Percentiles rank a stretch among this genome's conserved stretches.
Conservation (phyloP, 306 rosid species). For the Quercus suber region DNA sequence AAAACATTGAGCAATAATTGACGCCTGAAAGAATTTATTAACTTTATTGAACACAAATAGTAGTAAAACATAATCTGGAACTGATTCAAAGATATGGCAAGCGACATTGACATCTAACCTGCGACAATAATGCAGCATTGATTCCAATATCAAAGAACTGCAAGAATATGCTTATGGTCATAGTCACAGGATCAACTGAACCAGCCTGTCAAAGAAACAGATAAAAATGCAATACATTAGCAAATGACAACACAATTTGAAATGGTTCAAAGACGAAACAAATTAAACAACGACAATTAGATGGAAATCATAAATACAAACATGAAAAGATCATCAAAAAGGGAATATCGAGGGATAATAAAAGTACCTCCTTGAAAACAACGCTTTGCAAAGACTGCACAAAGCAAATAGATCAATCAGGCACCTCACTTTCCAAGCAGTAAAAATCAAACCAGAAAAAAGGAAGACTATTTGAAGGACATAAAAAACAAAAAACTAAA, state of each 20-base stretch:
- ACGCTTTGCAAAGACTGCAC: slow-evolving; percentile 99
- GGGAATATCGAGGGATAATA: slow-evolving; percentile 9
- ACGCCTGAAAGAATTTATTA: background rate
- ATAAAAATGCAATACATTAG: slow-evolving; percentile 18
- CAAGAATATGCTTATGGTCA: slow-evolving; percentile 77
- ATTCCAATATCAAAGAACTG: slow-evolving; percentile 97
- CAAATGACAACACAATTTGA: background rate
- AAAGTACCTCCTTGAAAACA: slow-evolving; percentile 89
- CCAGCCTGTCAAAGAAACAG: slow-evolving; percentile 67
- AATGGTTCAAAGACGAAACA: slow-evolving; percentile 4
- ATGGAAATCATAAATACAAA: background rate
- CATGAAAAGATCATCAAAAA: background rate
- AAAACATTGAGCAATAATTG: background rate
- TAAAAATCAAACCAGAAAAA: background rate
- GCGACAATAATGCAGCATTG: slow-evolving; percentile 85
- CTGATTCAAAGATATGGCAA: slow-evolving; percentile 1
- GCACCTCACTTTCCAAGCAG: slow-evolving; percentile 18
- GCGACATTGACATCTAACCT: slow-evolving; percentile 51
- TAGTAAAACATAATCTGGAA: slow-evolving; percentile 5
- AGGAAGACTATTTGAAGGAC: background rate
- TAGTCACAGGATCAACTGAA: slow-evolving; percentile 95
- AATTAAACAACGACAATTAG: background rate
- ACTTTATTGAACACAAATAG: background rate
- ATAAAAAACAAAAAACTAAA: background rate
- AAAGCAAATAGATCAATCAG: slow-evolving; percentile 42